phyloP scores from a whole-genome alignment of 179 eudicot species.

The Heliamphora pulchella region DNA sequence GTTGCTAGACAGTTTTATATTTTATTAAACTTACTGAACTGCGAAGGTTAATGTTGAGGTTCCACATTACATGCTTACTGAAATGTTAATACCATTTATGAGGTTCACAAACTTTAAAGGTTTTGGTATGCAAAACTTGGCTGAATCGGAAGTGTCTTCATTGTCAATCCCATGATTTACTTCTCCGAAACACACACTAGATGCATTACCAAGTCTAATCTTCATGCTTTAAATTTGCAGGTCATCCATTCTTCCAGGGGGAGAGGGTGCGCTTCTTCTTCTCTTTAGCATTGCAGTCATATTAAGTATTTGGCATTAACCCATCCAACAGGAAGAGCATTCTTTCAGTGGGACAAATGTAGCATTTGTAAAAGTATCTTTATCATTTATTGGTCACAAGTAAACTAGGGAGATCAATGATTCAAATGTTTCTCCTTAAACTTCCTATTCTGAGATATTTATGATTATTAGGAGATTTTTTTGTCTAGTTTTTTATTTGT shows the following conservation, averaged over 20 bases:
- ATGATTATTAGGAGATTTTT: not conserved
- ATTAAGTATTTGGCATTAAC: constrained; percentile 32
- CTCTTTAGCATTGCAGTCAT: constrained; percentile 24
- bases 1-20: not conserved
- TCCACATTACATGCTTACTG: not conserved
- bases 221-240: constrained; percentile 18
- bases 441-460: no score
- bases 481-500: not conserved
- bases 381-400: not conserved
- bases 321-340: not conserved
- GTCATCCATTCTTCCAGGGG: constrained; percentile 29
- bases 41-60: not conserved
- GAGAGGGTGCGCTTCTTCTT: constrained; percentile 22
- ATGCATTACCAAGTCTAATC: not conserved
- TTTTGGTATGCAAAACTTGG: not conserved
- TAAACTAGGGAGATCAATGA: not conserved
- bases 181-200: not conserved
- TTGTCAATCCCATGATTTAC: not conserved
- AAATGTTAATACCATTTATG: not conserved
- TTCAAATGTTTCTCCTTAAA: not conserved
- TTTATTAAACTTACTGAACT: not conserved
- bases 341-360: not conserved
- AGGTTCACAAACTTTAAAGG: not conserved
- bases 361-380: not conserved
- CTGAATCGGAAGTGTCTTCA: not conserved